Conservation (phyloP, 2,329 filamentous ascomycete genomes). For the Pseudocercospora fuligena region DNA sequence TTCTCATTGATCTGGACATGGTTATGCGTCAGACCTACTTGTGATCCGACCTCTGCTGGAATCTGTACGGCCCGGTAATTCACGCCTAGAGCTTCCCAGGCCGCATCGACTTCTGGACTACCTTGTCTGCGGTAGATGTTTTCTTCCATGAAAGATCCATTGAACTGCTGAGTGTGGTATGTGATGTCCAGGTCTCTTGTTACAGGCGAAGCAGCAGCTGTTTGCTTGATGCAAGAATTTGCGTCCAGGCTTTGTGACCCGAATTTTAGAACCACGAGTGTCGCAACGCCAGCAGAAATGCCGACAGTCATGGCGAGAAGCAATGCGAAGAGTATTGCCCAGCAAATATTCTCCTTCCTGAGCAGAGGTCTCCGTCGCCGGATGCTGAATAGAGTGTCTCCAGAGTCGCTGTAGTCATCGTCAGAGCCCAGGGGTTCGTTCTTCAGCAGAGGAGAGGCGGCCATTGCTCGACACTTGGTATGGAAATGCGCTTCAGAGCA, state of each 20-base stretch:
- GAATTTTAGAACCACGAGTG: constrained; percentile 20
- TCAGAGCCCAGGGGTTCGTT: constrained; percentile 16
- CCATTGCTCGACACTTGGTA: constrained; percentile 9
- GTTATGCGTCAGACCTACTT: constrained; percentile 56
- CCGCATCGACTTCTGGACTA: constrained; percentile 55
- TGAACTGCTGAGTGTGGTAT: constrained; percentile 48
- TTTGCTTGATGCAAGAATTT: constrained; percentile 10
- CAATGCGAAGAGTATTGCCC: constrained; percentile 20
- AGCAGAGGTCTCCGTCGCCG: constrained; percentile 9
- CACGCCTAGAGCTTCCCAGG: constrained; percentile 60
- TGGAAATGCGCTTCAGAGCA: background rate
- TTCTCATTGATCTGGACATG: constrained; percentile 61
- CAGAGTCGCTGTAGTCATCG: constrained; percentile 24
- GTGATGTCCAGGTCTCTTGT: constrained; percentile 27
- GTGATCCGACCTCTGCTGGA: constrained; percentile 21
- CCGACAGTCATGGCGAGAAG: constrained; percentile 26
- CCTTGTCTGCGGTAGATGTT: constrained; percentile 58
- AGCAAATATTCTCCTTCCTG: constrained; percentile 23
- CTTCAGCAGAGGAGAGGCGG: constrained; percentile 21
- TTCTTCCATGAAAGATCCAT: constrained; percentile 62
- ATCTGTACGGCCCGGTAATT: constrained; percentile 43
- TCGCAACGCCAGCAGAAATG: constrained; percentile 23
- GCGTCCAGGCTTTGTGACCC: background rate
- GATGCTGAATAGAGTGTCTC: constrained; percentile 10
- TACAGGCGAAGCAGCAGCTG: constrained; percentile 23